A percentile compares a stretch with the other conserved stretches of the same genome.
These are phyloP conservation scores for Abrus precatorius DNA, from an alignment of 306 rosid species.

Conservation along the genomic window DNA sequence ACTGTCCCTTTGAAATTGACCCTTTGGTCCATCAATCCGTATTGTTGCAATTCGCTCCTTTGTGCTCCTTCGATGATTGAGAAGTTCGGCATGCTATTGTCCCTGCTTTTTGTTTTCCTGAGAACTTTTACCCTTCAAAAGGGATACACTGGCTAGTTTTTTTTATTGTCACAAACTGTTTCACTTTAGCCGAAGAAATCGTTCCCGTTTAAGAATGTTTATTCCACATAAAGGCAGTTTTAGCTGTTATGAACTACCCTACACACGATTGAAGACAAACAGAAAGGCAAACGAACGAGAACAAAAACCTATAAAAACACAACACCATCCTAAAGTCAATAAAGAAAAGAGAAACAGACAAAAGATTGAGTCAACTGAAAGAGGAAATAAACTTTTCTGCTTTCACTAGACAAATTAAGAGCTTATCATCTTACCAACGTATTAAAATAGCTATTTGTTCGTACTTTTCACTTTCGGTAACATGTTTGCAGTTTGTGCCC, in stretches of 20 bases:
- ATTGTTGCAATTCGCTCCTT: neutral
- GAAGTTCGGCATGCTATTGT: neutral
- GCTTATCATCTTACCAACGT: neutral
- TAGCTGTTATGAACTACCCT: neutral
- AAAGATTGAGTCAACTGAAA: neutral
- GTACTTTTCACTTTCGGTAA: too few species aligned
- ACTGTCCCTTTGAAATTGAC: neutral
- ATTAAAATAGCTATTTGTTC: neutral
- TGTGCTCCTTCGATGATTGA: neutral
- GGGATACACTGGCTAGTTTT: conserved; percentile 10
- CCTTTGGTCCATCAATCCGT: neutral
- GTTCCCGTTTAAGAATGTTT: neutral
- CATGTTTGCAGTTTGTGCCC: too few species aligned
- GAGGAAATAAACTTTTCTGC: neutral
- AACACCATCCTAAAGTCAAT: neutral
- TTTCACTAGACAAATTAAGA: neutral
- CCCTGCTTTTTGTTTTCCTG: neutral
- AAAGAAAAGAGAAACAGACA: neutral
- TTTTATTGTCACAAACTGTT: neutral
- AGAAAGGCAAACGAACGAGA: conserved; percentile 1
- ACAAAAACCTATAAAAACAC: neutral
- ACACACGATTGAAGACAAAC: neutral
- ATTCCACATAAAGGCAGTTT: neutral
- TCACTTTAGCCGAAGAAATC: neutral
- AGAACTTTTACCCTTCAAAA: neutral